phyloP scores from a whole-genome alignment of 2,329 filamentous ascomycete genomes.

The Fusarium poae region DNA sequence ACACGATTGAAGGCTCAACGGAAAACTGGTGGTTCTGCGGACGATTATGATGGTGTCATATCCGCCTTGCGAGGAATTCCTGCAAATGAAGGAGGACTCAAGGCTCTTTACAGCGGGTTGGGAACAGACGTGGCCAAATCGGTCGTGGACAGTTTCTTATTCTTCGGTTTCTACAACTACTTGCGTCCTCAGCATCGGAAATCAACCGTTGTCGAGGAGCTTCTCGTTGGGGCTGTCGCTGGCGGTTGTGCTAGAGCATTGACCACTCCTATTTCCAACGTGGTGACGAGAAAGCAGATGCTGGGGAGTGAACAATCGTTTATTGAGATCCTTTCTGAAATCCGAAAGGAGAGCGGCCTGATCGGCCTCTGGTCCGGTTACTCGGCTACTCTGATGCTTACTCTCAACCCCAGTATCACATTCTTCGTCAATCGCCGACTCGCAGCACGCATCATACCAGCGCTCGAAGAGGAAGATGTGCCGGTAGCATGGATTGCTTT shows the following conservation, averaged over 20 bases:
- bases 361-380: constrained; percentile 90
- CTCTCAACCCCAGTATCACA: constrained; percentile 87
- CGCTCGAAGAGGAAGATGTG: constrained; percentile 59
- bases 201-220: constrained; percentile 76
- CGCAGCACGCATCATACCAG: constrained; percentile 68
- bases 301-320: constrained; percentile 61
- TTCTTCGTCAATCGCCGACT: constrained; percentile 84
- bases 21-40: constrained; percentile 61
- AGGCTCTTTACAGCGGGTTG: constrained; percentile 77
- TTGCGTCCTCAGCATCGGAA: constrained; percentile 57
- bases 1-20: constrained; percentile 85
- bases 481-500: constrained; percentile 58
- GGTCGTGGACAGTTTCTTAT: constrained; percentile 82
- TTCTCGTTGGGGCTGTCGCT: constrained; percentile 78
- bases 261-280: constrained; percentile 84
- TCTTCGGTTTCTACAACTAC: constrained; percentile 83
- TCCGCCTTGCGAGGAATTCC: constrained; percentile 81
- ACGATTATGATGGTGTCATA: constrained; percentile 72
- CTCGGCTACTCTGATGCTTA: constrained; percentile 81
- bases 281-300: constrained; percentile 86
- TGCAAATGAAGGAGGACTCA: constrained; percentile 74
- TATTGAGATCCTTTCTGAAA: constrained; percentile 71
- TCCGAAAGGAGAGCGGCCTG: constrained; percentile 77
- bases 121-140: constrained; percentile 75
- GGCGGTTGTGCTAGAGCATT: constrained; percentile 81